phyloP scores from a whole-genome alignment of 2,329 filamentous ascomycete genomes.

The Sarocladium brachiariae region DNA sequence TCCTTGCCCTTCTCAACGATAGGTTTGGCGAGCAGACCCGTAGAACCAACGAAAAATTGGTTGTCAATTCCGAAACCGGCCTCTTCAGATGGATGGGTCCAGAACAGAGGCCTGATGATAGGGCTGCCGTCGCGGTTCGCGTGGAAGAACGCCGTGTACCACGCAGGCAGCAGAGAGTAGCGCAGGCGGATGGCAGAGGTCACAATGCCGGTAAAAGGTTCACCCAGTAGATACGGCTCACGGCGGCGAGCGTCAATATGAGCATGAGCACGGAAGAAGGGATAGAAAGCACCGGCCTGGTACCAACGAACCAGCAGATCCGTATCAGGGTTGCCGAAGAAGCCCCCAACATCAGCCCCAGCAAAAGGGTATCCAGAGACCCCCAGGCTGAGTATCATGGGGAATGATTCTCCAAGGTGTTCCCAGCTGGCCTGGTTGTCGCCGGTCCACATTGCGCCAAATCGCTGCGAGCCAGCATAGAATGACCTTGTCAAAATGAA shows the following conservation, averaged over 20 bases:
- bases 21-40: constrained; percentile 87
- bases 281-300: constrained; percentile 92
- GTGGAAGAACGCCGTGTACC: constrained; percentile 96
- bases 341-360: constrained; percentile 92
- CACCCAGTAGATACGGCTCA: constrained; percentile 82
- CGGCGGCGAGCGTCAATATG: constrained; percentile 93
- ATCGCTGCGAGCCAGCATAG: constrained; percentile 81
- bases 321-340: constrained; percentile 94
- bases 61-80: constrained; percentile 83
- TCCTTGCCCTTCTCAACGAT: constrained; percentile 71
- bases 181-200: constrained; percentile 80
- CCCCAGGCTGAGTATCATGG: constrained; percentile 90
- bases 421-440: constrained; percentile 94
- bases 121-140: constrained; percentile 77
- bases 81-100: constrained; percentile 81
- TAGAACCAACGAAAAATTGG: constrained; percentile 84
- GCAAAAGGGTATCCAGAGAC: constrained; percentile 91
- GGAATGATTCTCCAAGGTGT: constrained; percentile 80
- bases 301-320: constrained; percentile 94
- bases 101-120: constrained; percentile 88
- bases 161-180: constrained; percentile 83
- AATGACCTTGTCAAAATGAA: constrained; percentile 92
- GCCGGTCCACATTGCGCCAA: constrained; percentile 97
- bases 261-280: constrained; percentile 95
- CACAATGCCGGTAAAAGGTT: constrained; percentile 80